phyloP scores from a whole-genome alignment of 352 stramenopile species.

The Plasmopara muralis region DNA sequence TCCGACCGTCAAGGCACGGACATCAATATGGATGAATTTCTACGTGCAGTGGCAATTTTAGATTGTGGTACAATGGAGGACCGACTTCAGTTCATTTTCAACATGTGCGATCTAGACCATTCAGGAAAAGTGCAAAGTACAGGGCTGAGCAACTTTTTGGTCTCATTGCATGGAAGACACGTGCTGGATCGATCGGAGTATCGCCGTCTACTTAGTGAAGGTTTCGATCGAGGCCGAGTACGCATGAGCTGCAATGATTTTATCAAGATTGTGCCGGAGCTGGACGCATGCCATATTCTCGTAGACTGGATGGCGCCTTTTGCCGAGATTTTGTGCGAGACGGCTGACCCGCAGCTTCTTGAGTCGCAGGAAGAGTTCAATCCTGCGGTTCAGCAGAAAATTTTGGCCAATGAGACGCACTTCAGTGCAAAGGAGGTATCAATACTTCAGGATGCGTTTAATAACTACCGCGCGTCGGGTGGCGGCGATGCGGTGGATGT shows the following conservation, averaged over 20 bases:
- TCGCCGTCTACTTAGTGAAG: slow-evolving; percentile 64
- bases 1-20: slow-evolving; percentile 76
- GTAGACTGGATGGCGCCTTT: slow-evolving; percentile 83
- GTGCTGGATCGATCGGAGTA: slow-evolving; percentile 73
- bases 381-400: slow-evolving; percentile 82
- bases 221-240: slow-evolving; percentile 74
- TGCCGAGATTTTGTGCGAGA: slow-evolving; percentile 82
- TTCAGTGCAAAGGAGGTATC: slow-evolving; percentile 76
- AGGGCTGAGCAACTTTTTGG: slow-evolving; percentile 77
- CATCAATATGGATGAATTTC: slow-evolving; percentile 87
- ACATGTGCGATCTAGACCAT: slow-evolving; percentile 86
- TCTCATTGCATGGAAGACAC: slow-evolving; percentile 70
- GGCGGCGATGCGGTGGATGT: slow-evolving; percentile 70
- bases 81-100: slow-evolving; percentile 74
- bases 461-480: slow-evolving; percentile 66
- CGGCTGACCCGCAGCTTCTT: slow-evolving; percentile 61
- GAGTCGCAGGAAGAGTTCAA: slow-evolving; percentile 87
- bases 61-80: slow-evolving; percentile 66
- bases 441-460: slow-evolving; percentile 78
- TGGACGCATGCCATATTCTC: slow-evolving; percentile 49
- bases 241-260: slow-evolving; percentile 74
- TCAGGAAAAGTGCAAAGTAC: slow-evolving; percentile 82
- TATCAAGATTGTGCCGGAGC: slow-evolving; percentile 46
- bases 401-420: slow-evolving; percentile 74
- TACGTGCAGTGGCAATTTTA: slow-evolving; percentile 73